Percentiles rank a stretch among this genome's conserved stretches.
Evolutionary conservation across 164 flowering plant genomes (phyloP).

Genomic region (Vitis cinerea): DNA sequence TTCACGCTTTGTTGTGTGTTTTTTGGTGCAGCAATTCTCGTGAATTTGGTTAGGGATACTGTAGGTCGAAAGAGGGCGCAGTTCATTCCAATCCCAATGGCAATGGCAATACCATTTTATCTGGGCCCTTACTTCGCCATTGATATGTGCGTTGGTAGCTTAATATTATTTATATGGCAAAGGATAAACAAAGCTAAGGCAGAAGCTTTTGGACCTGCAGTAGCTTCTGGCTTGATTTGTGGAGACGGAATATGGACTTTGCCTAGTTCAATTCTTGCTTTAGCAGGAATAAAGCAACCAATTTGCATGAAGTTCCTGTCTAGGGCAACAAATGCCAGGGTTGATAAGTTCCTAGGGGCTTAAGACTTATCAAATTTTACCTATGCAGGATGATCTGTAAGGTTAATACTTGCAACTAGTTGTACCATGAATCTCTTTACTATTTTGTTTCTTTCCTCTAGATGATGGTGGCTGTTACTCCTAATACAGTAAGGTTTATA

Average conservation of each 20-base stretch:
- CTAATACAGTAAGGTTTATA: too few species aligned
- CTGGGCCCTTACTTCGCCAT: constrained; percentile 10
- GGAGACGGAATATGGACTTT: constrained; percentile 16
- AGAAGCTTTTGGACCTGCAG: constrained; percentile 11
- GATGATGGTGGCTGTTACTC: too few species aligned
- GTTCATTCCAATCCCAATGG: constrained; percentile 9
- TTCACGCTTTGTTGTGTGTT: constrained; percentile 39
- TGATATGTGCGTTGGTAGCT: constrained; percentile 14
- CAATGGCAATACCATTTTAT: constrained; percentile 14
- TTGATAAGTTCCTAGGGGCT: not conserved
- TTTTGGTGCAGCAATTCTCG: constrained; percentile 19
- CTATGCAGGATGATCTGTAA: too few species aligned
- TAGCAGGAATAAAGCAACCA: constrained; percentile 11
- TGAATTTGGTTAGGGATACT: not conserved
- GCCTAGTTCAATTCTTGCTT: constrained; percentile 14
- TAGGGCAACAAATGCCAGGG: constrained; percentile 2
- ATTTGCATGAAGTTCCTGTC: constrained; percentile 19
- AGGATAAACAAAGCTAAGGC: constrained; percentile 10
- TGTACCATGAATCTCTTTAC: too few species aligned
- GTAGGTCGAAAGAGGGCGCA: not conserved
- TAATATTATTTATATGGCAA: constrained; percentile 11
- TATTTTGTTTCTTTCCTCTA: too few species aligned
- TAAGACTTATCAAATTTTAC: not conserved
- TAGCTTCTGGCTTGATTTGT: constrained; percentile 15
- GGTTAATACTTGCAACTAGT: too few species aligned